Evolutionary conservation across 768 basidiomycete species (phyloP), one percentile per base, ranked within the genome.

Genomic region (Leccinum barrowsii): DNA sequence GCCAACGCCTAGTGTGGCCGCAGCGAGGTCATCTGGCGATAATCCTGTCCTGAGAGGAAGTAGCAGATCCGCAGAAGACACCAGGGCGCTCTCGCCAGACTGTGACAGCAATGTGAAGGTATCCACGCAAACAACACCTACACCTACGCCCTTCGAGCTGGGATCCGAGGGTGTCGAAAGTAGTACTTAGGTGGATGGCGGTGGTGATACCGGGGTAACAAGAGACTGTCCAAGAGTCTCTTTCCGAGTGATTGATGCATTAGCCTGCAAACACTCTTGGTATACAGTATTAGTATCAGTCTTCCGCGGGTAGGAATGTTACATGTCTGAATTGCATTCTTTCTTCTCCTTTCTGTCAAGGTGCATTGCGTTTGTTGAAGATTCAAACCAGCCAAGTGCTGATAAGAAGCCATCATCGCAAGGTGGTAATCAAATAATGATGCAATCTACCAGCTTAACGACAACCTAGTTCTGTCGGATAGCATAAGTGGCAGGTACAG

Each of bases 71-170:
- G 24, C 42, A 21, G 65, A 59, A 19, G 55, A 58, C 2, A 11
- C 44, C 26, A 48, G 47, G 32, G 13, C 8, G 46, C 22, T 19
- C 19, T 24, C 52, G 17, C 22, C 50, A 24, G 40, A 34, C 19
- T 52, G 13, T 26, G 40, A 21, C 4, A 78, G 71, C 55, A 67
- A 76, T 35, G 79, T 80, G 3, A 75, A 61, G 46, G 77, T 69
- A 46, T 76, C 76, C 2, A 69, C 67, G 54, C 70, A 69, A 56
- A 62, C 46, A 2, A 78, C 75, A 26, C 80, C 76, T 7, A 60
- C 65, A 7, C 74, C 75, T 19, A 67, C 69, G 7, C 68, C 44
- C 11, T 58, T 62, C n/a, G 59, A 59, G 11, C 60, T 63, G 51
- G 50, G 51, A 68, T n/a, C 67, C 59, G 5, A 75, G 76, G 34